These are phyloP conservation scores for Neocallimastix lanati DNA, from an alignment of 192 early-diverging fungal genomes.

Conservation along the genomic window DNA sequence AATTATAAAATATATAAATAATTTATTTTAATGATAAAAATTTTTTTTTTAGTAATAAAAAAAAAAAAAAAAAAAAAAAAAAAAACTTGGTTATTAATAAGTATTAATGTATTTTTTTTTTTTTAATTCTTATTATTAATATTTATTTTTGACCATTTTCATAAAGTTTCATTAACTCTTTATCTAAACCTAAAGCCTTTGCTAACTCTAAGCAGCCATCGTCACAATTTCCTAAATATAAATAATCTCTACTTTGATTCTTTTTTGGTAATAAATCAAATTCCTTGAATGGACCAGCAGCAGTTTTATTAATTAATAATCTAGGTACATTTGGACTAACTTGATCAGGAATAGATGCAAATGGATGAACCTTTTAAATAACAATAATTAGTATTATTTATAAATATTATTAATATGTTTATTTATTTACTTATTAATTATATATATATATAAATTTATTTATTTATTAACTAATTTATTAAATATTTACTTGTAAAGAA, in stretches of 20 bases:
- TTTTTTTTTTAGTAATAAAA: too few relatives aligned
- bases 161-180: background rate
- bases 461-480: too few relatives aligned
- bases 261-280: background rate
- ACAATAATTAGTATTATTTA: too few relatives aligned
- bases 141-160: background rate
- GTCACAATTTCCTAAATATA: background rate
- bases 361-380: slow-evolving; percentile 58
- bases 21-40: too few relatives aligned
- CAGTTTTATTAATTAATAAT: slow-evolving; percentile 58
- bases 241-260: background rate
- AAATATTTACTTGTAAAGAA: slow-evolving; percentile 19
- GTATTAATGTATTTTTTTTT: too few relatives aligned
- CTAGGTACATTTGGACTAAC: slow-evolving; percentile 51
- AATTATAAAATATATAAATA: too few relatives aligned
- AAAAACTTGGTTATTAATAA: too few relatives aligned
- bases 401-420: too few relatives aligned
- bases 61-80: too few relatives aligned
- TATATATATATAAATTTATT: too few relatives aligned
- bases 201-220: background rate
- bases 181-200: background rate
- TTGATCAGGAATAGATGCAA: slow-evolving; percentile 53
- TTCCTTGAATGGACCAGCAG: background rate
- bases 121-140: too few relatives aligned
- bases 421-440: too few relatives aligned